Evolutionary conservation across 805 yeast species (phyloP).

Genomic region (Wickerhamomyces canadensis): DNA sequence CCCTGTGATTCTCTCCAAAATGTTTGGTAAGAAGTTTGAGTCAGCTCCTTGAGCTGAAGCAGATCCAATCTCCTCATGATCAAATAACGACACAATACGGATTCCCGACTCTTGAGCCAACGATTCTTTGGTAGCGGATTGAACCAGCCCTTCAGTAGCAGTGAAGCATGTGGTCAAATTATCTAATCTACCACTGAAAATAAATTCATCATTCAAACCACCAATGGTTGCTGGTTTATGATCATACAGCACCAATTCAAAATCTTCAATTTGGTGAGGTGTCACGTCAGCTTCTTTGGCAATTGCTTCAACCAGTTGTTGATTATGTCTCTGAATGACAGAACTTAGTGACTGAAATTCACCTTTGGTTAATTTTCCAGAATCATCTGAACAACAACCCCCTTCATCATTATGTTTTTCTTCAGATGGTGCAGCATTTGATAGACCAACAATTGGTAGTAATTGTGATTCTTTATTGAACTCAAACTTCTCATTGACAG

Average conservation of each 20-base stretch:
- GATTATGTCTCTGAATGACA: constrained; percentile 71
- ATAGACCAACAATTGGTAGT: constrained; percentile 76
- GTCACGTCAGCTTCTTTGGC: constrained; percentile 57
- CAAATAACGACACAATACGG: constrained; percentile 77
- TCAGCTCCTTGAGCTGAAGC: constrained; percentile 95
- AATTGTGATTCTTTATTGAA: constrained; percentile 86
- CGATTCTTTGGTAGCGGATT: constrained; percentile 35
- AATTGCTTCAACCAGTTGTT: constrained; percentile 59
- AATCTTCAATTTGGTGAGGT: constrained; percentile 69
- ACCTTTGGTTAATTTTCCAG: constrained; percentile 39
- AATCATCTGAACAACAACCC: constrained; percentile 46
- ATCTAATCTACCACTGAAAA: constrained; percentile 88
- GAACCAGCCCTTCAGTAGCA: constrained; percentile 66
- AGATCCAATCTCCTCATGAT: constrained; percentile 96
- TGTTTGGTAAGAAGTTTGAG: constrained; percentile 81
- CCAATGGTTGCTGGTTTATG: constrained; percentile 80
- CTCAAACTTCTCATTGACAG: constrained; percentile 71
- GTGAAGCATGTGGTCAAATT: constrained; percentile 85
- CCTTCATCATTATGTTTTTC: constrained; percentile 13
- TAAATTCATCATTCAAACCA: constrained; percentile 85
- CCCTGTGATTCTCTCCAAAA: constrained; percentile 60
- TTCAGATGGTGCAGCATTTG: constrained; percentile 28
- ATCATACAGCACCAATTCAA: constrained; percentile 82
- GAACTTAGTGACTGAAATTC: constrained; percentile 62
- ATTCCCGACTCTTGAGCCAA: constrained; percentile 50